phyloP scores from a whole-genome alignment of 495 filamentous ascomycete genomes.

The Aspergillus asperescens region DNA sequence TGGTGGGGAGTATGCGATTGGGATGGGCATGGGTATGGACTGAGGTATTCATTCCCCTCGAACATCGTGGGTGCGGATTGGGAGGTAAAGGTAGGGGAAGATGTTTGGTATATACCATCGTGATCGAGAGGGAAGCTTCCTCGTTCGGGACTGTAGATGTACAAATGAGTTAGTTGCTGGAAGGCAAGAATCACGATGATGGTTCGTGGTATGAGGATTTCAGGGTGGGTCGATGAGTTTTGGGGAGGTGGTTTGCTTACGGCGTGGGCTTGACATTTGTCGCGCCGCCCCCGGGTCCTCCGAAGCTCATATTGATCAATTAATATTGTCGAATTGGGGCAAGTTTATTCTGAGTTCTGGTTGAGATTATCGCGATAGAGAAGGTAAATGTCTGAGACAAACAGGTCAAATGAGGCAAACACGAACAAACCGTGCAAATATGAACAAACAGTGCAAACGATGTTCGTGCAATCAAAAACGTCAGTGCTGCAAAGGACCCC shows the following conservation, averaged over 20 bases:
- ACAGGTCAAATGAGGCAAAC: constrained; percentile 39
- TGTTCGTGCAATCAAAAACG: background rate
- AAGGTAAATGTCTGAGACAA: no score
- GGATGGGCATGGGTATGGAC: background rate
- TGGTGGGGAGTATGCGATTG: background rate
- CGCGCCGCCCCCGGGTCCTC: constrained; percentile 68
- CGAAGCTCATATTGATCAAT: constrained; percentile 53
- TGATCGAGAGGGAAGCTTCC: constrained; percentile 97
- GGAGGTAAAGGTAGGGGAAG: background rate
- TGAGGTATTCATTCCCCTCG: background rate
- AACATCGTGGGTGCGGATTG: background rate
- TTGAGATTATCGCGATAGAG: background rate
- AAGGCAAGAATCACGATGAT: no score
- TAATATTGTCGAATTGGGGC: background rate
- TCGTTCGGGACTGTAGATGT: constrained; percentile 66
- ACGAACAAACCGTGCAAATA: background rate
- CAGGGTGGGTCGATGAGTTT: no score
- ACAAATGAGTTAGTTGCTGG: background rate
- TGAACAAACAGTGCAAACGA: background rate
- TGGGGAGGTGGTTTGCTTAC: constrained; percentile 44
- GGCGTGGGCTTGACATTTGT: constrained; percentile 68
- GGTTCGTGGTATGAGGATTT: no score
- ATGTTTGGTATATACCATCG: constrained; percentile 55
- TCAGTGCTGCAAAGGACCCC: no score
- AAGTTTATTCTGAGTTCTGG: background rate